These are phyloP conservation scores for Magnolia kwangsiensis DNA, from an alignment of 164 flowering plant genomes.

Conservation along the genomic window DNA sequence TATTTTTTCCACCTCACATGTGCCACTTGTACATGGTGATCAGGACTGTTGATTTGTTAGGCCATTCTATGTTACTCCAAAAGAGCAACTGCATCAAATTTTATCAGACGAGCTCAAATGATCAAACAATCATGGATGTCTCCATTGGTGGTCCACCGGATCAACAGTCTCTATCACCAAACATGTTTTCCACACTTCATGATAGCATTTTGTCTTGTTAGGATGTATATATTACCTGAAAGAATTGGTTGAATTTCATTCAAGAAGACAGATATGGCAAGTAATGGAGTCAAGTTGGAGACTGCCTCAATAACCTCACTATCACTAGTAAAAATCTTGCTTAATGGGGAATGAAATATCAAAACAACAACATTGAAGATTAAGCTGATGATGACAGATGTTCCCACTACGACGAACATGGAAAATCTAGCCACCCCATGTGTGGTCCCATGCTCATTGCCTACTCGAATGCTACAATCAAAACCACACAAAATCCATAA, in stretches of 20 bases:
- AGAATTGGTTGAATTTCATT: slow-evolving; percentile 78
- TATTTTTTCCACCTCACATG: not conserved
- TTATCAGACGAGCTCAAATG: no score
- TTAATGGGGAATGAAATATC: slow-evolving; percentile 34
- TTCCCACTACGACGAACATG: slow-evolving; percentile 52
- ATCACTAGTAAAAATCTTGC: slow-evolving; percentile 46
- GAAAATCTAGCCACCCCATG: slow-evolving; percentile 53
- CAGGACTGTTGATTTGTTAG: not conserved
- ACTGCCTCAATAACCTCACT: slow-evolving; percentile 47
- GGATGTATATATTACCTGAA: slow-evolving; percentile 34
- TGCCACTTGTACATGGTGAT: not conserved
- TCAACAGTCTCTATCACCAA: no score
- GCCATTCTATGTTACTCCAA: no score
- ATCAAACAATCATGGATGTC: no score
- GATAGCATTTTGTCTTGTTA: no score
- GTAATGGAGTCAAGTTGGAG: slow-evolving; percentile 46
- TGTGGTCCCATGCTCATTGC: slow-evolving; percentile 70
- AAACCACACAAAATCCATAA: not conserved
- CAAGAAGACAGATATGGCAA: slow-evolving; percentile 56
- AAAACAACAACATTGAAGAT: slow-evolving; percentile 42
- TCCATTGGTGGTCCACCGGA: no score
- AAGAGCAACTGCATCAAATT: no score
- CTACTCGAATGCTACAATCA: slow-evolving; percentile 54
- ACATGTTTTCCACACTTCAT: no score
- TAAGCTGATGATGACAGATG: slow-evolving; percentile 48